These are phyloP conservation scores for Aspergillus homomorphus DNA, from an alignment of 495 filamentous ascomycete genomes.

Conservation along the genomic window DNA sequence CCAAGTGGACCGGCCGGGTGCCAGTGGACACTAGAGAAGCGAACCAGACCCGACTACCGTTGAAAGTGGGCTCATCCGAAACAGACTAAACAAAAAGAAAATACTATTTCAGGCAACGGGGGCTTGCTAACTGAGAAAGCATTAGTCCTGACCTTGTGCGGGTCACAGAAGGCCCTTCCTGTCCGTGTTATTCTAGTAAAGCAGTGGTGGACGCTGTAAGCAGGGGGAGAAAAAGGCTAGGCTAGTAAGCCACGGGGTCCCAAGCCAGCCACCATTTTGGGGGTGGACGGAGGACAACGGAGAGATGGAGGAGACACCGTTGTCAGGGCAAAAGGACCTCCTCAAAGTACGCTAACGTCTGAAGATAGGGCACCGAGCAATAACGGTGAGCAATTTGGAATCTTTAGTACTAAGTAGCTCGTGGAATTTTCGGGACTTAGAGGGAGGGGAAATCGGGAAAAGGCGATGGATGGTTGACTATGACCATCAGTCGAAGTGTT, in stretches of 20 bases:
- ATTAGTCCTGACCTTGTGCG: conserved; percentile 14
- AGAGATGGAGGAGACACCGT: conserved; percentile 1
- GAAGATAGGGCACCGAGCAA: background rate
- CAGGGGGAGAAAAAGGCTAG: conserved; percentile 9
- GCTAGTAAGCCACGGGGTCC: background rate
- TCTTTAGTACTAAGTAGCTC: background rate
- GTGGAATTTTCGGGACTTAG: background rate
- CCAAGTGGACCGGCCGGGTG: conserved; percentile 22
- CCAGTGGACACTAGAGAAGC: conserved; percentile 18
- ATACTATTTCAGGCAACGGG: conserved; percentile 26
- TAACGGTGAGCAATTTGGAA: background rate
- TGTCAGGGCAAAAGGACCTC: background rate
- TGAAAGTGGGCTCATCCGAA: conserved; percentile 21
- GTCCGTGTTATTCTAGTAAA: background rate
- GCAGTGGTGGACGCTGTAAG: background rate
- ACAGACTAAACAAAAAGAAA: conserved; percentile 18
- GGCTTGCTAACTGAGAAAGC: conserved; percentile 12
- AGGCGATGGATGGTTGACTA: no score
- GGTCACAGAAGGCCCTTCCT: conserved; percentile 3
- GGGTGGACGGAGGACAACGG: background rate
- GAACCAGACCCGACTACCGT: conserved; percentile 21
- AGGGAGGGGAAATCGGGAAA: no score
- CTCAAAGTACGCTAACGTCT: background rate
- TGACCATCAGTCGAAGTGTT: no score
- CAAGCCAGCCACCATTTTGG: background rate